Evolutionary conservation across 108 stramenopile genomes (phyloP).

Genomic region (Skeletonema marinoi): DNA sequence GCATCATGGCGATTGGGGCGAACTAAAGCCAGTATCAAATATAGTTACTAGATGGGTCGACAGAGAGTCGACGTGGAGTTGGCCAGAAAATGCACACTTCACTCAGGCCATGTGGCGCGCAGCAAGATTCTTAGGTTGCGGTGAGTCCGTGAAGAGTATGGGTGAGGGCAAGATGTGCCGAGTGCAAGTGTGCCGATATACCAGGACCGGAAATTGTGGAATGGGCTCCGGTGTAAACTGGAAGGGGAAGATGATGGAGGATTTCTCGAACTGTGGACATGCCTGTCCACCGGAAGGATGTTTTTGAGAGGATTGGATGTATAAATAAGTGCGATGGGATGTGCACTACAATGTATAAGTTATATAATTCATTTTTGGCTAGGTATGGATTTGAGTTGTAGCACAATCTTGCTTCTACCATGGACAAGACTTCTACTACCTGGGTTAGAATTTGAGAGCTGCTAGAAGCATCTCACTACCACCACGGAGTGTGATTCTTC

Average conservation of each 20-base stretch:
- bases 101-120: conserved; percentile 41
- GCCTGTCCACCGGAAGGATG: conserved; percentile 41
- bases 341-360: neutral
- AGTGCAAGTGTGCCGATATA: conserved; percentile 43
- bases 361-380: neutral
- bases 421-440: neutral
- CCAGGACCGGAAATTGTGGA: conserved; percentile 39
- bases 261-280: conserved; percentile 27
- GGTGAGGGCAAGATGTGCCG: conserved; percentile 20
- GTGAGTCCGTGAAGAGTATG: conserved; percentile 27
- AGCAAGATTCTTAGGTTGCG: conserved; percentile 26
- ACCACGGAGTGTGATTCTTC: conserved; percentile 23
- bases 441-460: conserved; percentile 11
- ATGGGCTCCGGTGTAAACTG: conserved; percentile 32
- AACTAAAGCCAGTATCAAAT: conserved; percentile 40
- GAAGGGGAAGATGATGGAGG: conserved; percentile 38
- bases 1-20: conserved; percentile 2
- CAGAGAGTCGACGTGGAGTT: conserved; percentile 28
- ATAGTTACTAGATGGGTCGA: conserved; percentile 42
- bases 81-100: conserved; percentile 38
- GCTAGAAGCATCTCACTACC: conserved; percentile 24
- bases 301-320: neutral
- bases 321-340: neutral
- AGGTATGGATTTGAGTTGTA: too few relatives aligned
- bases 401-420: neutral